Evolutionary conservation across 352 stramenopile species (phyloP), one percentile per base, ranked within the genome.

Genomic region (Phytophthora brassicae): DNA sequence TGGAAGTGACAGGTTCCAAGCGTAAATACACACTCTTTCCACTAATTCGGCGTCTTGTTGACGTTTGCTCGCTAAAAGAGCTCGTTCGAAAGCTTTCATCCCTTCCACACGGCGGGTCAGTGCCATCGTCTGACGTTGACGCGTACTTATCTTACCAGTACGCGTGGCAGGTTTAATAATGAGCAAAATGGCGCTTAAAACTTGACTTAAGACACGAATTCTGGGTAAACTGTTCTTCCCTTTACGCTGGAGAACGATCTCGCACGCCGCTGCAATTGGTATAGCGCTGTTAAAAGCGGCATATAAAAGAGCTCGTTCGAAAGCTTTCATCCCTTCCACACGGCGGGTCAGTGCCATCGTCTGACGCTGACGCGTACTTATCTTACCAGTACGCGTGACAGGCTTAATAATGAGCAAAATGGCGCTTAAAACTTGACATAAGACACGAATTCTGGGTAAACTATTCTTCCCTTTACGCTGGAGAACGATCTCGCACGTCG

Each of bases 1-100:
- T 19, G 89, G 86, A 1, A 94, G 47, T 7, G 81, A 79, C 19
- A 96, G 41, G 47, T 94, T 97, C 89, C 89, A 97, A 1, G 72
- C 71, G 50, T 83, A 81, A 5, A 96, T 64, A 43, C 89, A 95
- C 12, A 91, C 75, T 24, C 73, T 81, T 50, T 97, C 86, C 9
- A 95, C 56, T 17, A 98, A 60, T 20, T 88, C 77, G 0, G 87
- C 55, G 29, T 96, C 77, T 17, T 84, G 68, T 17, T 95, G 76
- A 0, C 89, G 74, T 56, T 95, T 93, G 39, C 74, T 84, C 0
- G 88, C 84, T 43, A 94, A 39, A 12, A 97, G 69, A 3, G 84
- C 79, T 16, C 88, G 70, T 46, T 97, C 88, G 9, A 97, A 66
- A 0, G 76, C 46, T 43, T 92, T 95, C 8, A 96, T 68, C 1